Conservation (phyloP, 352 stramenopile species). For the Lagenidium giganteum region DNA sequence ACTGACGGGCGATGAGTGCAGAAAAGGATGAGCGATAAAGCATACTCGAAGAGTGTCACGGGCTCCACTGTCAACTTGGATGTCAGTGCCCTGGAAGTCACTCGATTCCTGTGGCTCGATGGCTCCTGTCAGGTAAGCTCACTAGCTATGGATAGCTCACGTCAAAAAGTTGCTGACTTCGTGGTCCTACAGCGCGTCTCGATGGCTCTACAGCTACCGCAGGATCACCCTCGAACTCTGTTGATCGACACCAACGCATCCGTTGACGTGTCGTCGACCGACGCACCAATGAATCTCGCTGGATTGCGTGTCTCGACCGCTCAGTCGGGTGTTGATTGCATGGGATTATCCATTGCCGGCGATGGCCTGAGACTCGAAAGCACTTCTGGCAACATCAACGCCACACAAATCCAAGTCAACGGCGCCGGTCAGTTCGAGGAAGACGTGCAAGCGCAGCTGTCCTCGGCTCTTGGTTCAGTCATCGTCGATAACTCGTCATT, state of each 20-base stretch:
- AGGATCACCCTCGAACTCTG: conserved; percentile 17
- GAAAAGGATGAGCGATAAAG: conserved; percentile 15
- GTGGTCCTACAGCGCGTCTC: conserved; percentile 25
- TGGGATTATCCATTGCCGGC: conserved; percentile 28
- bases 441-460: conserved; percentile 26
- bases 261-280: conserved; percentile 35
- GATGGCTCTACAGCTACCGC: conserved; percentile 33
- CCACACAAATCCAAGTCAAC: conserved; percentile 40
- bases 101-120: conserved; percentile 62
- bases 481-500: conserved; percentile 39
- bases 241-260: conserved; percentile 43
- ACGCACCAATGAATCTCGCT: conserved; percentile 21
- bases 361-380: conserved; percentile 30
- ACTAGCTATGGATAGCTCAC: neutral
- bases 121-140: conserved; percentile 53
- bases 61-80: conserved; percentile 22
- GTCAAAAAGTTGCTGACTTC: neutral
- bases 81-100: conserved; percentile 25
- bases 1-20: no score
- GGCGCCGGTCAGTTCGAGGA: conserved; percentile 14
- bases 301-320: conserved; percentile 31
- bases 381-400: conserved; percentile 40
- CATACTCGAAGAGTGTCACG: conserved; percentile 25
- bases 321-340: conserved; percentile 43
- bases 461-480: conserved; percentile 42